These are phyloP conservation scores for Boletus sp. DNA, from an alignment of 768 basidiomycete genomes.

Conservation along the genomic window DNA sequence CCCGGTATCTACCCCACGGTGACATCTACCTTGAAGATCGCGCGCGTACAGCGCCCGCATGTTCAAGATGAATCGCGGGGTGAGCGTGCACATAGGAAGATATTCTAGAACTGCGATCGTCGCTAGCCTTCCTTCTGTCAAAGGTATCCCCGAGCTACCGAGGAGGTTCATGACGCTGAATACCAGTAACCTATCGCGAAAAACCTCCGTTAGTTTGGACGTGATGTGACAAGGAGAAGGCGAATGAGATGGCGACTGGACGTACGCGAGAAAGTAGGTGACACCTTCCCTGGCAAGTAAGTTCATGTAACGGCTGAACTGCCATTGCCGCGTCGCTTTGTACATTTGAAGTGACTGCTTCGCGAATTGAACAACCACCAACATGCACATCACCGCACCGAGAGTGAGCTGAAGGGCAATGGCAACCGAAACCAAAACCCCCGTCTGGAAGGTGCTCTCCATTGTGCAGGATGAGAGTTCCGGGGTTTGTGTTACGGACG, in stretches of 20 bases:
- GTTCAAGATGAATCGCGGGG: not conserved
- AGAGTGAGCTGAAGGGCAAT: not conserved
- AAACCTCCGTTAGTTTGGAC: not conserved
- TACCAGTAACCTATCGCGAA: not conserved
- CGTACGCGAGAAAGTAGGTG: not conserved
- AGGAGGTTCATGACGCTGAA: not conserved
- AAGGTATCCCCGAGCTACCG: not conserved
- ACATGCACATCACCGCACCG: not conserved
- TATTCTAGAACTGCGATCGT: not conserved
- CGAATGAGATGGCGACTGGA: too few relatives aligned
- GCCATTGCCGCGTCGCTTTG: not conserved
- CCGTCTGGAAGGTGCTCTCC: too few relatives aligned
- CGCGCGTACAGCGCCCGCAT: not conserved
- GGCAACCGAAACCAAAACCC: too few relatives aligned
- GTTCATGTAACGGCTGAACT: not conserved
- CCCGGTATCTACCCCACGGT: not conserved
- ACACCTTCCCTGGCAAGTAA: not conserved
- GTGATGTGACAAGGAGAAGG: slow-evolving; percentile 36
- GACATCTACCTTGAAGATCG: not conserved
- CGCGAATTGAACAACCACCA: not conserved
- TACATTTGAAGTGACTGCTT: not conserved
- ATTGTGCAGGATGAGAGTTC: not conserved
- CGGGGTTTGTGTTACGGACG: not conserved
- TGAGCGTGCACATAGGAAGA: not conserved
- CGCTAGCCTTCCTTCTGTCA: not conserved